A percentile compares a stretch with the other conserved stretches of the same genome.
Conservation (phyloP, 495 filamentous ascomycete genomes). For the Cetradonia linearis region DNA sequence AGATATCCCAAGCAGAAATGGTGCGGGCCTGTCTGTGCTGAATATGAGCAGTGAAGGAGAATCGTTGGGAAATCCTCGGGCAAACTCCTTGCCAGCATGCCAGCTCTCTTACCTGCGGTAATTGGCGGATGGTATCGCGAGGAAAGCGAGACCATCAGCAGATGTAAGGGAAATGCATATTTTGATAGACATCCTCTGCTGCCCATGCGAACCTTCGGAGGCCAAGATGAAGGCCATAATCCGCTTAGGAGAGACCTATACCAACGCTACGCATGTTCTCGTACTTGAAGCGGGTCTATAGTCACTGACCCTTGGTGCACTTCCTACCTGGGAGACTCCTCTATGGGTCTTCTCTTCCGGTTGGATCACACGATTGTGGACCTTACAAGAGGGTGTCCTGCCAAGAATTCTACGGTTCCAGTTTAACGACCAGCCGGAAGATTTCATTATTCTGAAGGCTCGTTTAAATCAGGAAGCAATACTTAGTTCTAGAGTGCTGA, state of each 20-base stretch:
- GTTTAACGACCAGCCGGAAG: neutral
- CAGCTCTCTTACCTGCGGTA: neutral
- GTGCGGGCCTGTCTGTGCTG: neutral
- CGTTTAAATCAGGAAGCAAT: neutral
- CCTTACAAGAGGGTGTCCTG: neutral
- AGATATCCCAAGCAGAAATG: neutral
- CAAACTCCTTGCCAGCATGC: neutral
- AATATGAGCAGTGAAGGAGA: neutral
- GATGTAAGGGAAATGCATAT: neutral
- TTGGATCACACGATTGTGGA: slow-evolving; percentile 1
- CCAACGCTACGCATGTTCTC: neutral
- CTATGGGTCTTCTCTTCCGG: neutral
- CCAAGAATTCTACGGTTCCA: slow-evolving; percentile 2
- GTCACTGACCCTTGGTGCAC: neutral
- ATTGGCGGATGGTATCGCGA: neutral
- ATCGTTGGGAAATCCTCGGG: neutral
- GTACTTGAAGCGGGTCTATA: neutral
- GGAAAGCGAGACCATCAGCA: neutral
- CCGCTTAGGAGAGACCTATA: neutral
- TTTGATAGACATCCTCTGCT: slow-evolving; percentile 2
- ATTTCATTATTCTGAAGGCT: neutral
- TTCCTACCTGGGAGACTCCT: slow-evolving; percentile 1
- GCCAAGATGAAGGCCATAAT: slow-evolving; percentile 1
- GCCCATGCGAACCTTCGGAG: neutral
- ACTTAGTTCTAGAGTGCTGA: neutral